These are phyloP conservation scores for Chaetomiaceae sp. DNA, from an alignment of 2,329 filamentous ascomycete species.

Conservation along the genomic window DNA sequence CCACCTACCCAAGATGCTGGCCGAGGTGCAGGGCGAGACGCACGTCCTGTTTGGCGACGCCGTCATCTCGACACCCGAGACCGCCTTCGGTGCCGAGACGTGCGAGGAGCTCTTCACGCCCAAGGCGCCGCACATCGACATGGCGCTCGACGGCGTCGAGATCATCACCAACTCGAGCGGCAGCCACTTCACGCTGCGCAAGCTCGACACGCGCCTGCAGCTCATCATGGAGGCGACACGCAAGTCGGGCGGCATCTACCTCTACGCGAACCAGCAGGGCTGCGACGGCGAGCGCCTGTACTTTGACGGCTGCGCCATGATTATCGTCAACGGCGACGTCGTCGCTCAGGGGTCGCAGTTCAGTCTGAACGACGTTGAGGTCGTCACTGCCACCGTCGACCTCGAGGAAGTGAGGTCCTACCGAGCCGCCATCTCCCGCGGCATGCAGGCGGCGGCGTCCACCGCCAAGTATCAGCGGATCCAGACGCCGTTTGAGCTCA, in stretches of 20 bases:
- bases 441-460: conserved; percentile 49
- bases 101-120: conserved; percentile 26
- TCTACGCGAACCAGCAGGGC: conserved; percentile 55
- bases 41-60: conserved; percentile 62
- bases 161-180: conserved; percentile 66
- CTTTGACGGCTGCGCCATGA: conserved; percentile 58
- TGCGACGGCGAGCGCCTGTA: conserved; percentile 58
- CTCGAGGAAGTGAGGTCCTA: conserved; percentile 64
- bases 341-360: conserved; percentile 63
- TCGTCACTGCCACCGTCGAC: conserved; percentile 60
- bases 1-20: conserved; percentile 54
- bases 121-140: conserved; percentile 30
- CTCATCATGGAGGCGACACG: conserved; percentile 60
- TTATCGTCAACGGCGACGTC: conserved; percentile 49
- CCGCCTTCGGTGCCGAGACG: conserved; percentile 44
- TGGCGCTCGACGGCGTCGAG: conserved; percentile 64
- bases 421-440: conserved; percentile 50
- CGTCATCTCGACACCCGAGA: conserved; percentile 54
- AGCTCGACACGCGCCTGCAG: conserved; percentile 56
- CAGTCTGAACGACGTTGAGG: conserved; percentile 58
- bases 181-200: conserved; percentile 54
- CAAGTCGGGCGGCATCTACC: conserved; percentile 37
- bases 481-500: conserved; percentile 31
- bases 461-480: conserved; percentile 40
- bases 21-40: conserved; percentile 40